Evolutionary conservation across 2,329 filamentous ascomycete genomes (phyloP).

Genomic region (Metarhizium sp.): DNA sequence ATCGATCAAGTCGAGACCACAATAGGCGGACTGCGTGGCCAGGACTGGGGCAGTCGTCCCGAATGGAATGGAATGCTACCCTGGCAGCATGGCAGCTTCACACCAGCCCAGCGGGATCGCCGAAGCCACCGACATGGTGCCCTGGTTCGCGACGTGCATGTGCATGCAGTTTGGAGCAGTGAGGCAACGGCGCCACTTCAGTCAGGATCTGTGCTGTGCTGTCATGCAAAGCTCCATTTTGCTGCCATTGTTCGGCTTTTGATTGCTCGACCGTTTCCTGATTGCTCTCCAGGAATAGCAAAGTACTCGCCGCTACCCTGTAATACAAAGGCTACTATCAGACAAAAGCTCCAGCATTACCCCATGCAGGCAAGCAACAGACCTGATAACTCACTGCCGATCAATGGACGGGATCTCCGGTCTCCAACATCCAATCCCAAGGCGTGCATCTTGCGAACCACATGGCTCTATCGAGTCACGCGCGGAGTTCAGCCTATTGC

Average conservation of each 20-base stretch:
- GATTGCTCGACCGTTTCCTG: not conserved
- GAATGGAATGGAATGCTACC: not conserved
- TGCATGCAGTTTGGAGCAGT: not conserved
- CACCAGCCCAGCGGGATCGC: slow-evolving; percentile 1
- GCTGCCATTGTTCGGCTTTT: not conserved
- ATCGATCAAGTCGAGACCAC: too few relatives aligned
- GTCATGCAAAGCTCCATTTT: not conserved
- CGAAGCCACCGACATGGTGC: slow-evolving; percentile 3
- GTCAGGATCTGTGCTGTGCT: not conserved
- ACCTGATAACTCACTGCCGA: not conserved
- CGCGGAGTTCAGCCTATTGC: too few relatives aligned
- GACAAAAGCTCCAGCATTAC: not conserved
- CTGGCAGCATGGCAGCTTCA: not conserved
- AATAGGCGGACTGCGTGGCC: not conserved
- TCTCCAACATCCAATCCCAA: not conserved
- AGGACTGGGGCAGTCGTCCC: not conserved
- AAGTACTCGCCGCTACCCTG: not conserved
- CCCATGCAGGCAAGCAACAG: not conserved
- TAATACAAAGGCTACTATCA: not conserved
- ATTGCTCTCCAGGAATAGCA: not conserved
- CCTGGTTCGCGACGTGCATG: slow-evolving; percentile 2
- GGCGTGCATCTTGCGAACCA: not conserved
- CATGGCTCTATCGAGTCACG: not conserved
- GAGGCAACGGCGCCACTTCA: not conserved
- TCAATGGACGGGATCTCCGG: slow-evolving; percentile 2